phyloP scores from a whole-genome alignment of 2,329 filamentous ascomycete genomes.

The Cercospora sp. region DNA sequence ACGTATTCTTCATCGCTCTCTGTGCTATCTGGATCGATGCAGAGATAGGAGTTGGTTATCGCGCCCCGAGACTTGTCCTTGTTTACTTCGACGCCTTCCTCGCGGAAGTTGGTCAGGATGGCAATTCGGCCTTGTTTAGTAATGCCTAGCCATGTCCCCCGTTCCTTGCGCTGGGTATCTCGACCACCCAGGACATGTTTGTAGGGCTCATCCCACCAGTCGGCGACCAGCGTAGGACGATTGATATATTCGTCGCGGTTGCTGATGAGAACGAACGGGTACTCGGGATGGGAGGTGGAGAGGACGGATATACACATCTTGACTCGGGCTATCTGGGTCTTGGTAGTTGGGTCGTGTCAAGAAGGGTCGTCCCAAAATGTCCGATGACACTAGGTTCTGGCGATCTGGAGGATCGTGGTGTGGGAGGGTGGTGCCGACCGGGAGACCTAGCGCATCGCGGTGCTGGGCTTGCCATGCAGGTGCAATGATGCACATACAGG shows the following conservation, averaged over 20 bases:
- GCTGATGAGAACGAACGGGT: conserved; percentile 53
- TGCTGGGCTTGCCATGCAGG: conserved; percentile 2
- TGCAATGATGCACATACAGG: neutral
- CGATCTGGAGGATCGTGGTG: neutral
- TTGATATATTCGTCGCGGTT: conserved; percentile 61
- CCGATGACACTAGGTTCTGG: conserved; percentile 6
- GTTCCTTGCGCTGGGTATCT: conserved; percentile 60
- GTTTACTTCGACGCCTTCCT: conserved; percentile 47
- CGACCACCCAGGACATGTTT: conserved; percentile 61
- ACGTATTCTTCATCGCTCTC: conserved; percentile 55
- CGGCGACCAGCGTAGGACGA: conserved; percentile 59
- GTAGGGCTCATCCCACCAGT: conserved; percentile 61
- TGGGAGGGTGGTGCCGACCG: neutral
- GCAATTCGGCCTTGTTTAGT: conserved; percentile 62
- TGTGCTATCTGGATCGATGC: conserved; percentile 42
- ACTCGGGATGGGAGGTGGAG: conserved; percentile 51
- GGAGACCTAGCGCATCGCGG: conserved; percentile 2
- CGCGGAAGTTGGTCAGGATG: conserved; percentile 65
- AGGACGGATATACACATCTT: conserved; percentile 54
- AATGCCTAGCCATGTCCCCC: conserved; percentile 66
- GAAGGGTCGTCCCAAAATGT: neutral
- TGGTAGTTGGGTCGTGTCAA: neutral
- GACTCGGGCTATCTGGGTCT: neutral
- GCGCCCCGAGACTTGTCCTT: conserved; percentile 56
- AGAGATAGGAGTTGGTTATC: conserved; percentile 62